phyloP scores from a whole-genome alignment of 2,329 filamentous ascomycete genomes.

The Fusarium liriodendri region DNA sequence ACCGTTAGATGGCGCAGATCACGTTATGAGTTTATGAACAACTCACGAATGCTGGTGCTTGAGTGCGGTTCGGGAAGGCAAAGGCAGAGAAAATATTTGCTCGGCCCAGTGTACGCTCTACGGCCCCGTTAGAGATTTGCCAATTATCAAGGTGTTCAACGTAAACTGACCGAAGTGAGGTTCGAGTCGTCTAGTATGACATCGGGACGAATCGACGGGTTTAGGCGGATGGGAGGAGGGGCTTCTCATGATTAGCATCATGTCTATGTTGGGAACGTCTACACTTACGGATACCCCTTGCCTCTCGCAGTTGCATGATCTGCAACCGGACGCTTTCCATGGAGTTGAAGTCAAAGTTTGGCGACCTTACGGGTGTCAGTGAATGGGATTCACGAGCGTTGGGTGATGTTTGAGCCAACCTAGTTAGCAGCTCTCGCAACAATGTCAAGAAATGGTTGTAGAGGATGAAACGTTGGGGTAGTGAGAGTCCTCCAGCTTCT shows the following conservation, averaged over 20 bases:
- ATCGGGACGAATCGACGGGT: conserved; percentile 49
- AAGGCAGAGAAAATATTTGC: conserved; percentile 67
- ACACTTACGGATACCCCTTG: conserved; percentile 63
- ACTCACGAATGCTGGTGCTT: conserved; percentile 53
- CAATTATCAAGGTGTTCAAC: not conserved
- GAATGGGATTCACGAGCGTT: not conserved
- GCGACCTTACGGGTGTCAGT: conserved; percentile 49
- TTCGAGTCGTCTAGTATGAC: conserved; percentile 44
- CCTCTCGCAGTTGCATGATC: conserved; percentile 63
- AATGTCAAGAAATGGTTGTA: conserved; percentile 66
- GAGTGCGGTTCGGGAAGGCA: conserved; percentile 63
- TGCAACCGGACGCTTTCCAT: conserved; percentile 62
- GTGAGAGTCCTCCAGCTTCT: conserved; percentile 61
- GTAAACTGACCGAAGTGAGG: conserved; percentile 31
- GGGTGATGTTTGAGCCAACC: conserved; percentile 50
- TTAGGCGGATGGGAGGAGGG: conserved; percentile 50
- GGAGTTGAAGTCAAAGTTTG: conserved; percentile 66
- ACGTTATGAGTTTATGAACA: not conserved
- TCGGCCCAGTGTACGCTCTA: conserved; percentile 70
- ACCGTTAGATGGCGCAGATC: conserved; percentile 7
- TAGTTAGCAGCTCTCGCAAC: conserved; percentile 62
- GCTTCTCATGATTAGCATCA: conserved; percentile 40
- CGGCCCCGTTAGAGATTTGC: conserved; percentile 12
- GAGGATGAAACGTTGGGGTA: conserved; percentile 65
- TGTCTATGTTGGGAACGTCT: conserved; percentile 1